phyloP scores from a whole-genome alignment of 2,329 filamentous ascomycete species.

The Aspergillus caelatus region DNA sequence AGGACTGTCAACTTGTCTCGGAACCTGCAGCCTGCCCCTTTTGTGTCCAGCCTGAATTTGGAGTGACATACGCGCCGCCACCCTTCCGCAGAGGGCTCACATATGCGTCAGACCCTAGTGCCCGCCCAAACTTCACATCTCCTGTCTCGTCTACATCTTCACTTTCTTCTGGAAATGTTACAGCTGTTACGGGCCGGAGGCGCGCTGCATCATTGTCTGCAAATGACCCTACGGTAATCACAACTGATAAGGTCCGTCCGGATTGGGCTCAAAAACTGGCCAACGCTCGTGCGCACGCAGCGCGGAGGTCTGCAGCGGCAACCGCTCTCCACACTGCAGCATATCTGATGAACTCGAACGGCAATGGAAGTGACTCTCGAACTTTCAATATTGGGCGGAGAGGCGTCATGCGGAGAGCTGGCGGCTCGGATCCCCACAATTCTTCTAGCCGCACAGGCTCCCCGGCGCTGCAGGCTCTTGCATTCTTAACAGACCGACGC shows the following conservation, averaged over 20 bases:
- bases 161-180: constrained; percentile 60
- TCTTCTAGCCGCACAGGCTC: constrained; percentile 38
- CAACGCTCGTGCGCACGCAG: constrained; percentile 79
- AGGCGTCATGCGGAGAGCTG: constrained; percentile 48
- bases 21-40: constrained; percentile 93
- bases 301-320: constrained; percentile 85
- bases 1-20: constrained; percentile 72
- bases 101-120: constrained; percentile 60
- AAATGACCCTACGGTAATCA: constrained; percentile 81
- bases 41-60: constrained; percentile 92
- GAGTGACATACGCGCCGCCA: constrained; percentile 90
- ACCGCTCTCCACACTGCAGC: constrained; percentile 94
- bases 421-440: constrained; percentile 36
- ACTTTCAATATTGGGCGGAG: constrained; percentile 62
- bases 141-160: constrained; percentile 89
- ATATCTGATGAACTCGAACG: constrained; percentile 74
- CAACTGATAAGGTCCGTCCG: constrained; percentile 87
- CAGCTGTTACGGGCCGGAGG: constrained; percentile 49
- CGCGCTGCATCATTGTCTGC: constrained; percentile 75
- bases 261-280: constrained; percentile 93
- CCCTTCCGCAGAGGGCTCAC: constrained; percentile 82
- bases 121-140: constrained; percentile 58
- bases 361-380: constrained; percentile 46
- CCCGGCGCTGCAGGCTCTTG: constrained; percentile 48
- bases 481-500: constrained; percentile 51